These are phyloP conservation scores for Xerocomus potaroensis DNA, from an alignment of 768 basidiomycete genomes.

Conservation along the genomic window DNA sequence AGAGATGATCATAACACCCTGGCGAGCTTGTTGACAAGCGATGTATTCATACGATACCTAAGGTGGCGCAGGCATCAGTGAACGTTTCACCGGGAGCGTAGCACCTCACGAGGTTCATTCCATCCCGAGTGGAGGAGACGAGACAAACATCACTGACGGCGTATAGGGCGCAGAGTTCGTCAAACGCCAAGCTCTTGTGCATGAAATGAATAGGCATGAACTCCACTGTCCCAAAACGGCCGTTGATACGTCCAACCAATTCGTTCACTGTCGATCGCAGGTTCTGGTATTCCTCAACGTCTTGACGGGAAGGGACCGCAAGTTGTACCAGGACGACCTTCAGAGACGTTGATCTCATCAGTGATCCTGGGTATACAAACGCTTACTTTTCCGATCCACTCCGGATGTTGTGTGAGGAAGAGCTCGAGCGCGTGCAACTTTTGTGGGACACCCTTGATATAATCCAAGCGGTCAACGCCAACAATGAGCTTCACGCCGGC, in stretches of 20 bases:
- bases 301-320: constrained; percentile 95
- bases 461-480: constrained; percentile 96
- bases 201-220: constrained; percentile 99
- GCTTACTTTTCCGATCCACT: constrained; percentile 94
- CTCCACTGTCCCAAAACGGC: constrained; percentile 97
- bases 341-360: constrained; percentile 1
- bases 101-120: constrained; percentile 89
- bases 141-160: constrained; percentile 95
- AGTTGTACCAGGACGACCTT: constrained; percentile 95
- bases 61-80: constrained; percentile 6
- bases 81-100: constrained; percentile 3
- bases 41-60: constrained; percentile 99
- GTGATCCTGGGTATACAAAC: neutral
- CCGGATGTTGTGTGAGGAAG: constrained; percentile 95
- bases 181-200: constrained; percentile 91
- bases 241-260: constrained; percentile 97
- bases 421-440: constrained; percentile 95
- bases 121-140: constrained; percentile 92
- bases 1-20: constrained; percentile 96
- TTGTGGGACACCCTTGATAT: constrained; percentile 99
- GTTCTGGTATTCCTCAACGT: constrained; percentile 99
- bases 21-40: constrained; percentile 86
- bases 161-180: constrained; percentile 97
- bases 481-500: constrained; percentile 95
- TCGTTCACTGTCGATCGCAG: constrained; percentile 94